phyloP scores from a whole-genome alignment of 208 protist genomes.

The Wallacemonas rigidus region DNA sequence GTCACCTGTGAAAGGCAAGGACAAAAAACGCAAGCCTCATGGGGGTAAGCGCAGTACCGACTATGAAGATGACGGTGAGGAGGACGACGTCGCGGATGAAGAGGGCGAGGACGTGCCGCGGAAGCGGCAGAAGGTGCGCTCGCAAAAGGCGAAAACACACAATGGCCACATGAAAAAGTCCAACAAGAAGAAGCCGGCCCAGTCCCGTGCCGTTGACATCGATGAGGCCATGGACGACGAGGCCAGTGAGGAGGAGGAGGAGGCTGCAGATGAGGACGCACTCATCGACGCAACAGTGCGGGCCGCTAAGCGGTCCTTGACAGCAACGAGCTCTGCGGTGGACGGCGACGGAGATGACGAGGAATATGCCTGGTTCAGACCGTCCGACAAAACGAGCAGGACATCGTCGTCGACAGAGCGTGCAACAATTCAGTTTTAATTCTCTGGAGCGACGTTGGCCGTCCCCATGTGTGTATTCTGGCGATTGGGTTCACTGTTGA shows the following conservation, averaged over 20 bases:
- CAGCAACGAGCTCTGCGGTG: neutral
- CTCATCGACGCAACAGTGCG: neutral
- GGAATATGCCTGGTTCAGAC: slow-evolving; percentile 6
- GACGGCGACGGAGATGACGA: neutral
- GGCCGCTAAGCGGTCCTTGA: neutral
- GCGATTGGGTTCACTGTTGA: too few relatives aligned
- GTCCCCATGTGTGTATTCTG: too few relatives aligned
- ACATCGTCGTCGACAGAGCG: neutral
- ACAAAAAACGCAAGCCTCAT: neutral
- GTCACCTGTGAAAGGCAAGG: neutral
- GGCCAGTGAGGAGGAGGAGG: neutral
- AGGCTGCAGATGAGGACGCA: neutral
- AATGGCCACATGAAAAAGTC: neutral
- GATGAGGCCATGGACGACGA: neutral
- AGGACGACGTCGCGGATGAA: neutral
- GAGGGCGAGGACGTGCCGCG: neutral
- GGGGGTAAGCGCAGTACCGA: neutral
- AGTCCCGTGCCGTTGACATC: neutral
- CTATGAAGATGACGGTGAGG: neutral
- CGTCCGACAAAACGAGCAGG: neutral
- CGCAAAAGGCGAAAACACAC: neutral
- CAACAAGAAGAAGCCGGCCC: too few relatives aligned
- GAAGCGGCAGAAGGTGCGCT: too few relatives aligned
- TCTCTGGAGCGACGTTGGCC: too few relatives aligned
- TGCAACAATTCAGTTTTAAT: slow-evolving; percentile 5